Conservation (phyloP, 73 alveolate genomes). For the Stentor roeselii region DNA sequence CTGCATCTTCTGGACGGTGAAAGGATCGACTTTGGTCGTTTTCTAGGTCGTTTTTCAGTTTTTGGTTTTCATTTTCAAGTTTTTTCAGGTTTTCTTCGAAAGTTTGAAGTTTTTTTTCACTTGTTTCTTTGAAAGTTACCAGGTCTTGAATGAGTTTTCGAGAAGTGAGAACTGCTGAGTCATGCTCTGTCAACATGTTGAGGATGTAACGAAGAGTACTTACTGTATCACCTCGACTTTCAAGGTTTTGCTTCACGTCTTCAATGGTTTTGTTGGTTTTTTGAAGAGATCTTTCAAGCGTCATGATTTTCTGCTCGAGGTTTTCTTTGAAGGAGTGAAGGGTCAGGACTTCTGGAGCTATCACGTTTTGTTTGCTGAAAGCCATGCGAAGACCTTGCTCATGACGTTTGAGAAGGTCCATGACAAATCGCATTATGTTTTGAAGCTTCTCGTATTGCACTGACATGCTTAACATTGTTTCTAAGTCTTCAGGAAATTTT, state of each 20-base stretch:
- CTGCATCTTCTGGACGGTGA: slow-evolving; percentile 1
- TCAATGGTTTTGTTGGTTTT: neutral
- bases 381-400: slow-evolving; percentile 19
- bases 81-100: neutral
- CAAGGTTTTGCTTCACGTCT: neutral
- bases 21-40: neutral
- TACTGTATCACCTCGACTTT: neutral
- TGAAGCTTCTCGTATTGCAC: neutral
- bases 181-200: neutral
- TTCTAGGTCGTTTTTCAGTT: neutral
- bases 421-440: neutral
- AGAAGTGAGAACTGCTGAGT: neutral
- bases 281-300: neutral
- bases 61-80: neutral
- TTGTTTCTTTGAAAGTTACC: neutral
- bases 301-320: neutral
- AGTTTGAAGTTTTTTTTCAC: neutral
- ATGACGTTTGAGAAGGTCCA: slow-evolving; percentile 9
- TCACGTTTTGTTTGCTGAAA: slow-evolving; percentile 26
- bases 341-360: slow-evolving; percentile 10
- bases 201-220: neutral
- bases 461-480: slow-evolving; percentile 1
- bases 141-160: neutral
- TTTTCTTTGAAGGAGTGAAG: neutral
- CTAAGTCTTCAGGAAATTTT: slow-evolving; percentile 14